Base-by-base conservation (phyloP, 768 basidiomycete species). In the Dacryopinax spathularia region DNA sequence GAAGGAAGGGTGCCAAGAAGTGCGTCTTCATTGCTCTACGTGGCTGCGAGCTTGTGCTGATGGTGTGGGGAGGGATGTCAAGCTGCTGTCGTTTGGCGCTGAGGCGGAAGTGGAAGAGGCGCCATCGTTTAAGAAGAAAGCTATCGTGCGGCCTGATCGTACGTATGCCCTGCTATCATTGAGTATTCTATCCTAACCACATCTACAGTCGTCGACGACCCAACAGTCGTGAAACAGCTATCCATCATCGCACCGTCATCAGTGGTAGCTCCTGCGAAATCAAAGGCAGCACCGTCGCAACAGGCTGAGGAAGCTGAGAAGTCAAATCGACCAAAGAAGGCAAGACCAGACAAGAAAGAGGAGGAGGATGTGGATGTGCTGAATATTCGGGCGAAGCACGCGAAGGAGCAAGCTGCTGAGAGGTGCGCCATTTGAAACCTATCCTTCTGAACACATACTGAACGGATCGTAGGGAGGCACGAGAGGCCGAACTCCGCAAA, bases 1-100 rank as follows among this genome's bases (percentile, higher is more conserved):
- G 84, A 35, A 79, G 84, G 64, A 85, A 84, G 68, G 85, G 87
- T 27, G 91, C 88, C 0, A 97, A 93, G 69, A 98, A 96, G 94
- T 93, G 65, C 66, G 84, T 73, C 15, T 36, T 33, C 31, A 25
- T 5, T 7, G 1, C 25, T 33, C 33, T 33, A 33, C 27, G 16
- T 31, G 36, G n/a, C 35, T 36, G 35, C 35, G 35, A 36, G 35
- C 10, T 36, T 35, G 22, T 15, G 3, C 61, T 18, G 37, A 56
- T 34, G 25, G 59, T n/a, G 34, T 20, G 25, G 15, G 18, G 65
- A 96, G 93, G 74, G 91, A 99, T 69, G 88, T 89, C 10, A 88
- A 87, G 63, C 75, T 99, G 10, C 74, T 98, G 62, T 95, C 91
- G 60, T 99, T 99, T 72, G 91, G 84, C 16, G 83, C 74, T n/a